Conservation (phyloP, 257 asterid species). For the Rubia yunnanensis region DNA sequence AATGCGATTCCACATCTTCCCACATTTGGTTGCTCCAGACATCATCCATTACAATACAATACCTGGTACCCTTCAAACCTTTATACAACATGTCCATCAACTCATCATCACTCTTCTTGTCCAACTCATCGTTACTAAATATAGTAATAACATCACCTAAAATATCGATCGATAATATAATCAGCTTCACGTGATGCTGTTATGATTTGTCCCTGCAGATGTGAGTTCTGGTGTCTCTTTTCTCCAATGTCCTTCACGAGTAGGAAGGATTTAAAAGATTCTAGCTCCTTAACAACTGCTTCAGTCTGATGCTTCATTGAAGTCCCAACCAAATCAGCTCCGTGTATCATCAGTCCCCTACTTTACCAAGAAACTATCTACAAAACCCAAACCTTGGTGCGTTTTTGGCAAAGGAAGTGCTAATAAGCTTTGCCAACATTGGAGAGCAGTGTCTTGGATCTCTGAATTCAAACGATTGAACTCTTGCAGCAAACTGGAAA, state of each 20-base stretch:
- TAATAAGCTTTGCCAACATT: not conserved
- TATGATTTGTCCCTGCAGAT: not conserved
- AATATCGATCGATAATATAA: not conserved
- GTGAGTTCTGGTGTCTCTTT: not conserved
- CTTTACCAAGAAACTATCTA: not conserved
- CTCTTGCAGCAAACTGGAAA: not conserved
- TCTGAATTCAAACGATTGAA: not conserved
- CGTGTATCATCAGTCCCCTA: not conserved
- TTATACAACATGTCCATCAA: not conserved
- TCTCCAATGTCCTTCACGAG: not conserved
- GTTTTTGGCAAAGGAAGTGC: not conserved
- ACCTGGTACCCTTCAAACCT: not conserved
- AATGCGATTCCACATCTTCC: slow-evolving; percentile 2
- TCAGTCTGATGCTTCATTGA: not conserved
- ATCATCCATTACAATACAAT: slow-evolving; percentile 18
- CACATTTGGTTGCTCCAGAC: slow-evolving; percentile 8
- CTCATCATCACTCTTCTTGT: not conserved
- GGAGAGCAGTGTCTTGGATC: not conserved
- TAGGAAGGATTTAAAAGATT: not conserved
- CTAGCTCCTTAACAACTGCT: not conserved
- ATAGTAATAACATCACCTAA: not conserved
- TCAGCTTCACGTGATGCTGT: not conserved
- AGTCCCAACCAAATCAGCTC: not conserved
- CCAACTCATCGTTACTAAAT: not conserved
- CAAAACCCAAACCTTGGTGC: not conserved